These are phyloP conservation scores for Phaffomyces opuntiae DNA, from an alignment of 805 yeast species.

Conservation along the genomic window DNA sequence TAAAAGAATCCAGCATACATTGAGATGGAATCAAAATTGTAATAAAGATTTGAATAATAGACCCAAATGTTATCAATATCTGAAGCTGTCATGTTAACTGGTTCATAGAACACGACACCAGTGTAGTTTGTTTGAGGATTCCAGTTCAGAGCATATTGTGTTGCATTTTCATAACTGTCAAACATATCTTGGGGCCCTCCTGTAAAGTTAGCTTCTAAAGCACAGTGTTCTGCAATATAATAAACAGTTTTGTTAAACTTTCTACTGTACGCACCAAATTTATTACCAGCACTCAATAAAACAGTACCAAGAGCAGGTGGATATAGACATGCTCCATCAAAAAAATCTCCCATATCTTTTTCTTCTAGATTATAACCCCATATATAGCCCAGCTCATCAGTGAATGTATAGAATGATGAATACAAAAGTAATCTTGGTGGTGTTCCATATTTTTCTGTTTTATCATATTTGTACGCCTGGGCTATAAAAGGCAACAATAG, in stretches of 20 bases:
- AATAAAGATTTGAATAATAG: conserved; percentile 4
- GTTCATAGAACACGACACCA: not conserved
- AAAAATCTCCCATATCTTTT: not conserved
- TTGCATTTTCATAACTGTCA: conserved; percentile 25
- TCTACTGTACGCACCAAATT: conserved; percentile 6
- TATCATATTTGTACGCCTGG: not conserved
- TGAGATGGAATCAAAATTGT: conserved; percentile 14
- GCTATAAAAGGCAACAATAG: not conserved
- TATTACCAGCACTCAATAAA: conserved; percentile 6
- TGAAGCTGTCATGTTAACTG: not conserved
- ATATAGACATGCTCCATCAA: conserved; percentile 7
- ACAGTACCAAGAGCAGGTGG: conserved; percentile 13
- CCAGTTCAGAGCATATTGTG: conserved; percentile 12
- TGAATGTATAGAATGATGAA: not conserved
- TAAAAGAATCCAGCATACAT: conserved; percentile 26
- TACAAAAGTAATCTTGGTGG: not conserved
- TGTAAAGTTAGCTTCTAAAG: not conserved
- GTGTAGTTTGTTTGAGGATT: not conserved
- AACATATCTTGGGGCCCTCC: conserved; percentile 16
- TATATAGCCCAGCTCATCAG: not conserved
- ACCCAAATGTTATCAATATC: not conserved
- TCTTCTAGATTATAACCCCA: not conserved
- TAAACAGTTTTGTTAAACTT: conserved; percentile 9
- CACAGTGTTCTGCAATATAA: not conserved
- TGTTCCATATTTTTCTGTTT: not conserved